Evolutionary conservation across 23 red algal genomes (phyloP).

Genomic region (Gracilaria domingensis): DNA sequence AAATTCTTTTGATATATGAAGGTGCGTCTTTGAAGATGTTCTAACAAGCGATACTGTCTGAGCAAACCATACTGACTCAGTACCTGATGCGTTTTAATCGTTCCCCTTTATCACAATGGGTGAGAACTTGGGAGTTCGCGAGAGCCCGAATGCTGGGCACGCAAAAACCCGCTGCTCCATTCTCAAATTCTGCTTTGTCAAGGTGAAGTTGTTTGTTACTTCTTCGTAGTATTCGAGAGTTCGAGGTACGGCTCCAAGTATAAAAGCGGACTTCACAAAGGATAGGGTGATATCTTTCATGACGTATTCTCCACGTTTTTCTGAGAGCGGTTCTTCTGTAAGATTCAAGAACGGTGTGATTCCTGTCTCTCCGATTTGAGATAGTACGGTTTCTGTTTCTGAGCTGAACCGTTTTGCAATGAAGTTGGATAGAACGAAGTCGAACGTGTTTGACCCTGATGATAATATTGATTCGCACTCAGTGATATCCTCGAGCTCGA

Average conservation of each 20-base stretch:
- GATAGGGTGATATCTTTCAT: not conserved
- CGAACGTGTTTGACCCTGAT: not conserved
- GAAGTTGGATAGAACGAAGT: not conserved
- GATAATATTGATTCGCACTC: not conserved
- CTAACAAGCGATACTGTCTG: not conserved
- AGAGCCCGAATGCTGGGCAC: not conserved
- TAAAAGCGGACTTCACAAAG: conserved; percentile 7
- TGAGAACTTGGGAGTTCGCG: not conserved
- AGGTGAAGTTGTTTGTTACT: not conserved
- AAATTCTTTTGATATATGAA: not conserved
- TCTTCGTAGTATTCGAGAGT: not conserved
- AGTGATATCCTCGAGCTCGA: not conserved
- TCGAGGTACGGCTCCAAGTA: not conserved
- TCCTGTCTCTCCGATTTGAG: not conserved
- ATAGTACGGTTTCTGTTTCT: not conserved
- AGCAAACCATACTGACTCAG: not conserved
- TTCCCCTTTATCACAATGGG: not conserved
- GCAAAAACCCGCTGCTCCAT: not conserved
- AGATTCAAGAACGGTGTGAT: not conserved
- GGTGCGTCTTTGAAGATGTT: not conserved
- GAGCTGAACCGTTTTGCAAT: not conserved
- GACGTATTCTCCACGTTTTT: not conserved
- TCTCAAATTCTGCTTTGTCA: not conserved
- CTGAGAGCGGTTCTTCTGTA: not conserved
- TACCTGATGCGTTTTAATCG: not conserved